A percentile compares a stretch with the other conserved stretches of the same genome.
phyloP scores from a whole-genome alignment of 352 stramenopile species.

The Phytophthora vignae region DNA sequence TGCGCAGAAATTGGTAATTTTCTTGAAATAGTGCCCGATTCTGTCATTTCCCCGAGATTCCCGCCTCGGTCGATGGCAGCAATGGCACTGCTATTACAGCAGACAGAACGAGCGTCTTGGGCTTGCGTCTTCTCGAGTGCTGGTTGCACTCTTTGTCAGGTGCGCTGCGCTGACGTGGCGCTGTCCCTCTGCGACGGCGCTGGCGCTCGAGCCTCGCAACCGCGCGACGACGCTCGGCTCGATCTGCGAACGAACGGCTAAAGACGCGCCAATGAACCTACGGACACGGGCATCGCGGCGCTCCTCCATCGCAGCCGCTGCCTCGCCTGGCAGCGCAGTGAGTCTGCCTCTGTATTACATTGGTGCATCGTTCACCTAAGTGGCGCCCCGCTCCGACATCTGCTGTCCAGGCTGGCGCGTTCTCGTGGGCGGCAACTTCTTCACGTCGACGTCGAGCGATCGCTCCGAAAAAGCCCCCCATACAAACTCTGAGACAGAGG shows the following conservation, averaged over 20 bases:
- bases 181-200: conserved; percentile 27
- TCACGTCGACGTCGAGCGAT: not conserved
- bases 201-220: conserved; percentile 9
- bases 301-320: not conserved
- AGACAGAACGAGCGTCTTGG: no score
- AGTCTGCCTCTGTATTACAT: no score
- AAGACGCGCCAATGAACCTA: not conserved
- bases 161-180: not conserved
- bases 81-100: no score
- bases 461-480: not conserved
- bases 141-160: not conserved
- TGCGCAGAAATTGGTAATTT: no score
- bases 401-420: not conserved
- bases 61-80: not conserved
- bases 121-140: no score
- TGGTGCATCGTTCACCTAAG: not conserved
- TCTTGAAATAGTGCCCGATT: no score
- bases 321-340: no score
- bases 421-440: not conserved
- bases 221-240: conserved; percentile 6
- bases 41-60: no score
- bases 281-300: not conserved
- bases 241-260: conserved; percentile 7
- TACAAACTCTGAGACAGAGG: conserved; percentile 34
- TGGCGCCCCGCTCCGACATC: not conserved